Conservation (phyloP, 768 basidiomycete species). For the Tylopilus subfusipes region DNA sequence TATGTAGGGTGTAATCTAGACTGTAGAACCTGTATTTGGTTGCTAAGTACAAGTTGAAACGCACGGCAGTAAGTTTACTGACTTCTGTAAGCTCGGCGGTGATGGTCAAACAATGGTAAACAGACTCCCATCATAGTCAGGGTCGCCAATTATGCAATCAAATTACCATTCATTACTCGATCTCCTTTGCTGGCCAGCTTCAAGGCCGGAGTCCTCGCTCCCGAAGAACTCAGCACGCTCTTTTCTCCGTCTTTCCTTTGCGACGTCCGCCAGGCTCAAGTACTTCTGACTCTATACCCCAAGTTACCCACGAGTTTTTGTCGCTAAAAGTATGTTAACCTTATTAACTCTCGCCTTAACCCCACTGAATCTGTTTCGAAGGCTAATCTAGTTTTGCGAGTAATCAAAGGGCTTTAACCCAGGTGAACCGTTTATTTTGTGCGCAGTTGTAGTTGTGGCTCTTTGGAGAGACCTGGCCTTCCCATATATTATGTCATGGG, state of each 20-base stretch:
- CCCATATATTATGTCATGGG: background rate
- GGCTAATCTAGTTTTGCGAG: background rate
- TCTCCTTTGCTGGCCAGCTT: no score
- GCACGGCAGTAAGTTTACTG: no score
- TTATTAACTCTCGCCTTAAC: background rate
- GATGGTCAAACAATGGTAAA: background rate
- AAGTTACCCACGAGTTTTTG: background rate
- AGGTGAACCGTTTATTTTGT: constrained; percentile 14
- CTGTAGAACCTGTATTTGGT: no score
- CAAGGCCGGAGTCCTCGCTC: background rate
- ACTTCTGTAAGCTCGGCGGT: no score
- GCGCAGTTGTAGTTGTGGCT: background rate
- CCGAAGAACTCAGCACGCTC: constrained; percentile 3
- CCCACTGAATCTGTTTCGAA: background rate
- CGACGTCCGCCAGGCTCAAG: background rate
- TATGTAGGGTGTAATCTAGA: no score
- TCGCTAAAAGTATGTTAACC: constrained; percentile 1
- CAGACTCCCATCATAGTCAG: no score
- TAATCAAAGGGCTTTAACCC: background rate
- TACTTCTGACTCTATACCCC: background rate
- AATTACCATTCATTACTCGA: background rate
- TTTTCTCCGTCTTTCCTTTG: constrained; percentile 2
- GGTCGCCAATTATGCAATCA: no score
- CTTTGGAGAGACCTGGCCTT: background rate
- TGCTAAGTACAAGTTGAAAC: no score